phyloP scores from a whole-genome alignment of 371 early-diverging fungal genomes.

The Parasitella parasitica region DNA sequence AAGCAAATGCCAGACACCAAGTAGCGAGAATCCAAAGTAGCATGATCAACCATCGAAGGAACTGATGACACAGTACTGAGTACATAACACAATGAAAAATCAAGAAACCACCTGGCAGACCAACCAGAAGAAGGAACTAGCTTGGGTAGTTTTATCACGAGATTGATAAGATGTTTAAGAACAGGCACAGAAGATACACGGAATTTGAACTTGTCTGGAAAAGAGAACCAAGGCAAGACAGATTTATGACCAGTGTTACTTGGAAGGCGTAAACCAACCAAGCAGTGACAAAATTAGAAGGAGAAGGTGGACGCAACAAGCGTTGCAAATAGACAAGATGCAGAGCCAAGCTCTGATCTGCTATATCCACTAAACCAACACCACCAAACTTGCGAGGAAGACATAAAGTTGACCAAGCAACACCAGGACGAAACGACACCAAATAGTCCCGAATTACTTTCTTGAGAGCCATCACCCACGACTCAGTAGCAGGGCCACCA shows the following conservation, averaged over 20 bases:
- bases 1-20: no score
- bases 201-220: background rate
- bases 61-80: background rate
- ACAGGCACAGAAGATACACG: no score
- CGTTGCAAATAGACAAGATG: constrained; percentile 3
- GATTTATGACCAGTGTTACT: background rate
- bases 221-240: background rate
- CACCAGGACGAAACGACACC: background rate
- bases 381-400: background rate
- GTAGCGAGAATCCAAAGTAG: no score
- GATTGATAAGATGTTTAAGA: no score
- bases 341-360: background rate
- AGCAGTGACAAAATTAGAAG: background rate
- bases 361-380: background rate
- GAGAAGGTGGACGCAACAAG: background rate
- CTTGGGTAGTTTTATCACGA: no score
- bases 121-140: no score
- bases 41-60: background rate
- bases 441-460: background rate
- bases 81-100: background rate
- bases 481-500: background rate
- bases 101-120: background rate
- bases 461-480: background rate
- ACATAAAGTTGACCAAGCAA: background rate
- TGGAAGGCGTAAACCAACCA: background rate